Conservation (phyloP, 2,329 filamentous ascomycete genomes). For the Ceratocystis variospora region DNA sequence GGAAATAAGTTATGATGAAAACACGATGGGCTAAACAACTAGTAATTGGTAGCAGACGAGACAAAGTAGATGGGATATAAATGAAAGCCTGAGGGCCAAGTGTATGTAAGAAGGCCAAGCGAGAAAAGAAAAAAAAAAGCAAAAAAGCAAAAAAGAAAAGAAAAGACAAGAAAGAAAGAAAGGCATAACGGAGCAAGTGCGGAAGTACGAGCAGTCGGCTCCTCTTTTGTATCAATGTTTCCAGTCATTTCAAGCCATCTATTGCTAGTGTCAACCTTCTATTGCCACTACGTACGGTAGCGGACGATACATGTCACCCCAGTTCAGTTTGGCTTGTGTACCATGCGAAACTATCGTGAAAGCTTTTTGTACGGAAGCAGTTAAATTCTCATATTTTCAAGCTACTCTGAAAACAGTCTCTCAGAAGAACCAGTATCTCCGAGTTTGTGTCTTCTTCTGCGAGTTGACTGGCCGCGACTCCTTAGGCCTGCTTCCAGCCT, state of each 20-base stretch:
- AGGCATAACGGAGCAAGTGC: neutral
- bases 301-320: too few species aligned
- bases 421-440: slow-evolving; percentile 3
- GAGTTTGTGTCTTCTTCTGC: neutral
- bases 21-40: neutral
- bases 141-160: neutral
- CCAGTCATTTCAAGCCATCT: too few species aligned
- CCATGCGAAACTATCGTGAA: neutral
- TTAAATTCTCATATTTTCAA: neutral
- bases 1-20: neutral
- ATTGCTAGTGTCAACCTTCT: too few species aligned
- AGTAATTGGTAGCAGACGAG: neutral
- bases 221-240: neutral
- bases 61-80: too few species aligned
- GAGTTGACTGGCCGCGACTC: neutral
- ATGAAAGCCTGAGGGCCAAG: neutral
- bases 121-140: neutral
- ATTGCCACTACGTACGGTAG: too few species aligned
- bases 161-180: neutral
- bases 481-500: slow-evolving; percentile 1
- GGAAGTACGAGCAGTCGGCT: neutral
- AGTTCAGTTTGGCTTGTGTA: neutral
- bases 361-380: neutral
- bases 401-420: neutral
- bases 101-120: neutral